A percentile compares a stretch with the other conserved stretches of the same genome.
phyloP scores from a whole-genome alignment of 805 yeast genomes.

The Debaryomyces prosopidis region DNA sequence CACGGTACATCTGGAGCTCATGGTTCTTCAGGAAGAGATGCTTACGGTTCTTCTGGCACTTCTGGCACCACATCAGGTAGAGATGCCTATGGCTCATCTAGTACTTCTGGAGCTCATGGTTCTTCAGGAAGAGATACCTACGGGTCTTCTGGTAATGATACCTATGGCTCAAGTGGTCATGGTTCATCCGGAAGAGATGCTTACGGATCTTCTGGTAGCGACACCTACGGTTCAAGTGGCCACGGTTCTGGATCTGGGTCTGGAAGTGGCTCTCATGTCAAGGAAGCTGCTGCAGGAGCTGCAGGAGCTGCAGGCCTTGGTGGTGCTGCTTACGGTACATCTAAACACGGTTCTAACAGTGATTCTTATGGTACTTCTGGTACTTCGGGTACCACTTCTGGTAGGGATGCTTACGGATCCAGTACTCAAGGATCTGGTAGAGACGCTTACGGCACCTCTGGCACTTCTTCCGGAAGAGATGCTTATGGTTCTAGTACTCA shows the following conservation, averaged over 20 bases:
- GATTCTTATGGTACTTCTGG: slow-evolving; percentile 5
- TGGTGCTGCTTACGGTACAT: slow-evolving; percentile 11
- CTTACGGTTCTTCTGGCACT: slow-evolving; percentile 11
- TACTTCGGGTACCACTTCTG: too few species aligned
- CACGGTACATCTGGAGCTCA: slow-evolving; percentile 1
- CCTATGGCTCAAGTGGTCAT: slow-evolving; percentile 14
- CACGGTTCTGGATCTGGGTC: slow-evolving; percentile 12
- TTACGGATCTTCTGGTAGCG: slow-evolving; percentile 16
- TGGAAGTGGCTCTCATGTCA: slow-evolving; percentile 12
- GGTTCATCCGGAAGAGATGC: slow-evolving; percentile 14
- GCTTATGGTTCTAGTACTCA: slow-evolving; percentile 6
- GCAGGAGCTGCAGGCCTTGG: slow-evolving; percentile 12
- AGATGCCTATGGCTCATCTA: slow-evolving; percentile 17
- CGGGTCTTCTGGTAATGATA: slow-evolving; percentile 11
- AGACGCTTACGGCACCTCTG: slow-evolving; percentile 6
- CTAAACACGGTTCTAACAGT: slow-evolving; percentile 4
- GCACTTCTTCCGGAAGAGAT: slow-evolving; percentile 2
- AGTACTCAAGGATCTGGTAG: slow-evolving; percentile 11
- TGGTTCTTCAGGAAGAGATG: slow-evolving; percentile 3
- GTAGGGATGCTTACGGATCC: slow-evolving; percentile 9
- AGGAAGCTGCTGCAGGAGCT: slow-evolving; percentile 13
- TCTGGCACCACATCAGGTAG: slow-evolving; percentile 9
- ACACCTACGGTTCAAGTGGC: slow-evolving; percentile 15
- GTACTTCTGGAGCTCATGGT: slow-evolving; percentile 9
- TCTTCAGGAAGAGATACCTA: slow-evolving; percentile 11